Evolutionary conservation across 139 green algal species (phyloP).

Genomic region (Monoraphidium neglectum): DNA sequence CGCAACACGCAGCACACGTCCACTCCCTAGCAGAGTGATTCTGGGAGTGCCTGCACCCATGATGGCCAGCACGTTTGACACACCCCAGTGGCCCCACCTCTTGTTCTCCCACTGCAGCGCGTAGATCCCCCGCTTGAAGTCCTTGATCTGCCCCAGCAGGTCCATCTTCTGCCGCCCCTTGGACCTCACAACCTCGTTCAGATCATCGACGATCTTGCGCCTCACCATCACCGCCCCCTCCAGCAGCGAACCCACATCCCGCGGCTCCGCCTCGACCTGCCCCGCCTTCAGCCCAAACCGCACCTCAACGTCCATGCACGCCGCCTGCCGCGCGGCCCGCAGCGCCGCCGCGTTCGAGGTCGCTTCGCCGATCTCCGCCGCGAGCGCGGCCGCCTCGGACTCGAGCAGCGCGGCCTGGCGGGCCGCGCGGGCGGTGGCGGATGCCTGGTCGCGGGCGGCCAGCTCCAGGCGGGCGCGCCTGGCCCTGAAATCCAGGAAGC

Average conservation of each 20-base stretch:
- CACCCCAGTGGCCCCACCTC: background rate
- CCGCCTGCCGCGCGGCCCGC: slow-evolving; percentile 18
- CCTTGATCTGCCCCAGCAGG: slow-evolving; percentile 67
- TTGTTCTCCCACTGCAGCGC: slow-evolving; percentile 71
- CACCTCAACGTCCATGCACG: slow-evolving; percentile 52
- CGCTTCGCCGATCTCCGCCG: slow-evolving; percentile 5
- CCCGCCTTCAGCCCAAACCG: slow-evolving; percentile 64
- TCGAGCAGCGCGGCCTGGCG: slow-evolving; percentile 32
- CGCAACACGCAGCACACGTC: background rate
- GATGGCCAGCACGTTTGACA: background rate
- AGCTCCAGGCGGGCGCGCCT: slow-evolving; percentile 25
- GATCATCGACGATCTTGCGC: slow-evolving; percentile 41
- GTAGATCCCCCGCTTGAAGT: slow-evolving; percentile 84
- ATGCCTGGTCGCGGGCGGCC: slow-evolving; percentile 7
- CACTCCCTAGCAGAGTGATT: background rate
- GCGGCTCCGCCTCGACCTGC: slow-evolving; percentile 34
- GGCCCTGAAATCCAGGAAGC: slow-evolving; percentile 29
- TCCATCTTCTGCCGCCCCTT: slow-evolving; percentile 50
- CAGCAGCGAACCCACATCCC: slow-evolving; percentile 19
- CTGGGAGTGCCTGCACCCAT: background rate
- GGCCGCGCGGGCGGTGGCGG: slow-evolving; percentile 1
- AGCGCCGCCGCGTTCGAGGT: slow-evolving; percentile 11
- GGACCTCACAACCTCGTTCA: slow-evolving; percentile 54
- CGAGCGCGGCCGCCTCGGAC: background rate
- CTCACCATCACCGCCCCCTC: slow-evolving; percentile 51